Evolutionary conservation across 306 rosid genomes (phyloP).

Genomic region (Rubus idaeus): DNA sequence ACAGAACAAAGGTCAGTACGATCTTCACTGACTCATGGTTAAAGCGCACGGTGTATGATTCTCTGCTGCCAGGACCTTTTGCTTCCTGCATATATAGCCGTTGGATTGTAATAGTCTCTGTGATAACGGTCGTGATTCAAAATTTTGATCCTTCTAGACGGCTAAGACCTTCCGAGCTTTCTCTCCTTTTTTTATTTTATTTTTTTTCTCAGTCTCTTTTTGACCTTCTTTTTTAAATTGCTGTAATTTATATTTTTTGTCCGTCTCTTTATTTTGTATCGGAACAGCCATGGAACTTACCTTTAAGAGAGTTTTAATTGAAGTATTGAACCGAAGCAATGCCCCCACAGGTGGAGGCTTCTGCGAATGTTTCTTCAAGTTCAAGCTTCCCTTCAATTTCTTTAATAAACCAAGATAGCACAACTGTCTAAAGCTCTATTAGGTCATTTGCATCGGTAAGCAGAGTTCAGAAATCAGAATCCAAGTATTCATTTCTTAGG

Average conservation of each 20-base stretch:
- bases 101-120: neutral
- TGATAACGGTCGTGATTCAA: neutral
- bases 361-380: neutral
- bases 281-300: no score
- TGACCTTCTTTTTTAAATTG: no score
- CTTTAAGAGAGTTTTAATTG: neutral
- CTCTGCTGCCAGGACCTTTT: neutral
- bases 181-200: neutral
- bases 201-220: no score
- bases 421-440: neutral
- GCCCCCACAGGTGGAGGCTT: neutral
- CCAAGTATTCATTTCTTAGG: no score
- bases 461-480: neutral
- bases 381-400: neutral
- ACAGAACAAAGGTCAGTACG: conserved; percentile 4
- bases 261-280: no score
- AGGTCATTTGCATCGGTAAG: neutral
- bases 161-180: neutral
- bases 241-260: no score
- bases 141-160: neutral
- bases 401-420: neutral
- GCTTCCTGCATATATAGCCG: neutral
- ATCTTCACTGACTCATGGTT: neutral
- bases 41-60: neutral
- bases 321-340: neutral